A percentile compares a stretch with the other conserved stretches of the same genome.
Conservation (phyloP, 2,329 filamentous ascomycete species). For the Fusarium ambrosium region DNA sequence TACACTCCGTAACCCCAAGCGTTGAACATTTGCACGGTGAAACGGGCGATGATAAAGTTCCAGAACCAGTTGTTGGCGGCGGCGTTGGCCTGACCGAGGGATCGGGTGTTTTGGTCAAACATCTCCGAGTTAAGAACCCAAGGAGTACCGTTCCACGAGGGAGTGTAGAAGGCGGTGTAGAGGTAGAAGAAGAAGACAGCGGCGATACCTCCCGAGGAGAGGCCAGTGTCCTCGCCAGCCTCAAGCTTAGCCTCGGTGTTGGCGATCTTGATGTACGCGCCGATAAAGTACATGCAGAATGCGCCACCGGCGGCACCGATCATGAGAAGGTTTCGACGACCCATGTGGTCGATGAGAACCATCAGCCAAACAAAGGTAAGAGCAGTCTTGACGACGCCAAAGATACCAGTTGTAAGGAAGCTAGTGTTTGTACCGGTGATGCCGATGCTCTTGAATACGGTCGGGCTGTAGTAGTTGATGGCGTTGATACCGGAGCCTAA, state of each 20-base stretch:
- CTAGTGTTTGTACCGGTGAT: slow-evolving; percentile 60
- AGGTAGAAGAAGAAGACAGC: slow-evolving; percentile 77
- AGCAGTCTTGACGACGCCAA: slow-evolving; percentile 80
- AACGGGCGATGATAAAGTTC: slow-evolving; percentile 78
- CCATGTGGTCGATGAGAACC: slow-evolving; percentile 73
- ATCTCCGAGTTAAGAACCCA: slow-evolving; percentile 85
- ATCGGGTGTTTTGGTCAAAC: slow-evolving; percentile 74
- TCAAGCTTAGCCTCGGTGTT: slow-evolving; percentile 56
- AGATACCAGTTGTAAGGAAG: slow-evolving; percentile 77
- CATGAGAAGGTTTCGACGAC: slow-evolving; percentile 71
- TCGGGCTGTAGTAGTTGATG: slow-evolving; percentile 79
- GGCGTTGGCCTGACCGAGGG: slow-evolving; percentile 79
- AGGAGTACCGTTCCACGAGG: slow-evolving; percentile 79
- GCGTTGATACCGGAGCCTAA: slow-evolving; percentile 76
- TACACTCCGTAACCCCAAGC: slow-evolving; percentile 74
- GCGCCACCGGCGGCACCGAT: slow-evolving; percentile 73
- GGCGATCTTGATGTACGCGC: slow-evolving; percentile 58
- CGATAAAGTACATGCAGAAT: slow-evolving; percentile 75
- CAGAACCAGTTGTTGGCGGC: slow-evolving; percentile 80
- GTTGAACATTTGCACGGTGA: slow-evolving; percentile 75
- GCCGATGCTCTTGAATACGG: slow-evolving; percentile 60
- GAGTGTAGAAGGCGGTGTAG: slow-evolving; percentile 73
- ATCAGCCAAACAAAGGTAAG: slow-evolving; percentile 78
- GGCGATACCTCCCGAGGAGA: slow-evolving; percentile 68
- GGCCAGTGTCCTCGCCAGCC: slow-evolving; percentile 48